Percentiles rank a stretch among this genome's conserved stretches.
Evolutionary conservation across 2,329 filamentous ascomycete genomes (phyloP).

Genomic region (Byssothecium circinans): DNA sequence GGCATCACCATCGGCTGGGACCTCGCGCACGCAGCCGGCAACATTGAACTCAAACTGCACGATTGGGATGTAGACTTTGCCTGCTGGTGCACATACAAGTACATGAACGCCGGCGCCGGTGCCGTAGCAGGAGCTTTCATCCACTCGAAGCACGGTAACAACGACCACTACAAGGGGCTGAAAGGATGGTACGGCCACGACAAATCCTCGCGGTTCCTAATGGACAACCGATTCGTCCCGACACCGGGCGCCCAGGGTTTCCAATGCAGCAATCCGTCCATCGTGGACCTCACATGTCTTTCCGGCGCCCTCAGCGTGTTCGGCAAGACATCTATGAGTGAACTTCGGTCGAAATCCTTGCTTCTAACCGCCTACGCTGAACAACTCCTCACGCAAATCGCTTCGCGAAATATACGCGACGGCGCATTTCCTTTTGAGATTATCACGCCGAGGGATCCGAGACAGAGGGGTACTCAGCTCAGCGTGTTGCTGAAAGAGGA

Average conservation of each 20-base stretch:
- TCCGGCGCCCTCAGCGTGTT: conserved; percentile 74
- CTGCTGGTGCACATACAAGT: conserved; percentile 93
- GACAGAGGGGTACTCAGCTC: conserved; percentile 75
- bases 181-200: conserved; percentile 87
- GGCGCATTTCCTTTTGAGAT: conserved; percentile 45
- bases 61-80: conserved; percentile 92
- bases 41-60: conserved; percentile 76
- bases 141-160: conserved; percentile 69
- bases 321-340: conserved; percentile 67
- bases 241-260: conserved; percentile 77
- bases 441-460: conserved; percentile 69
- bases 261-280: conserved; percentile 81
- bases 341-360: conserved; percentile 70
- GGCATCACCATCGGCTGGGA: conserved; percentile 83
- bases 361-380: conserved; percentile 69
- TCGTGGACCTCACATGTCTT: conserved; percentile 76
- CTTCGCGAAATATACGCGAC: conserved; percentile 22
- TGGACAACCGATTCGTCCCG: conserved; percentile 79
- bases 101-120: conserved; percentile 83
- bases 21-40: conserved; percentile 82
- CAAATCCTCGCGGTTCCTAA: conserved; percentile 74
- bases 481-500: conserved; percentile 70
- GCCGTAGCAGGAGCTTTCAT: conserved; percentile 79
- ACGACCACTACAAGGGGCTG: conserved; percentile 66
- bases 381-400: conserved; percentile 28